These are phyloP conservation scores for Sutorius australiensis DNA, from an alignment of 768 basidiomycete genomes.

Conservation along the genomic window DNA sequence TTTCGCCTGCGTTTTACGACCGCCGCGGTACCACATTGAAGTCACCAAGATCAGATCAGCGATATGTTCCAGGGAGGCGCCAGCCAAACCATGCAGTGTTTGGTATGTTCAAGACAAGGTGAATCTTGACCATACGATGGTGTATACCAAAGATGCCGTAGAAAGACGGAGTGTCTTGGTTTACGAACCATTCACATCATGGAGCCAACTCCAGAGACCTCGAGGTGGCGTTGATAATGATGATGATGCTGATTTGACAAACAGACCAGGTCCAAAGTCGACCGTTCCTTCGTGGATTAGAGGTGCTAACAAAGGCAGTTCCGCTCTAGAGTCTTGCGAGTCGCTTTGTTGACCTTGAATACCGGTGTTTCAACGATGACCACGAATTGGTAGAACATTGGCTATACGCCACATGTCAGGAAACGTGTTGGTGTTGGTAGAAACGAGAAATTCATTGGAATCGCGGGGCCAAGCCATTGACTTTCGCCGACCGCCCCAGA, in stretches of 20 bases:
- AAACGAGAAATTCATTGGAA: background rate
- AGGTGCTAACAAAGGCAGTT: too few relatives aligned
- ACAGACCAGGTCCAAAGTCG: background rate
- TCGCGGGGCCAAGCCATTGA: background rate
- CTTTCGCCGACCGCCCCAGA: background rate
- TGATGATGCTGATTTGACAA: background rate
- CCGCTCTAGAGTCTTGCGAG: too few relatives aligned
- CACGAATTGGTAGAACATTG: slow-evolving; percentile 1
- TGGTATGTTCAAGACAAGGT: slow-evolving; percentile 4
- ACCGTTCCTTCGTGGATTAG: background rate
- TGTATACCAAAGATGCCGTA: background rate
- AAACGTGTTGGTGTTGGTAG: background rate
- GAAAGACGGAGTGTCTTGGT: background rate
- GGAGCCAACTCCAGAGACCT: background rate
- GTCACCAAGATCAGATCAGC: background rate
- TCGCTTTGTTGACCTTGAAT: background rate
- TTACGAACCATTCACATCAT: background rate
- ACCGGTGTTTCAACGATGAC: background rate
- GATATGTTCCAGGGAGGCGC: slow-evolving; percentile 7
- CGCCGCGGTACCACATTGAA: background rate
- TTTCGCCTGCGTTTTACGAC: slow-evolving; percentile 4
- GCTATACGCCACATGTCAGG: slow-evolving; percentile 1
- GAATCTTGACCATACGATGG: background rate
- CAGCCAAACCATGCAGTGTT: slow-evolving; percentile 26
- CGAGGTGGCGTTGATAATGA: background rate